Conservation (phyloP, 441 rosid species). For the Jatropha multifida region DNA sequence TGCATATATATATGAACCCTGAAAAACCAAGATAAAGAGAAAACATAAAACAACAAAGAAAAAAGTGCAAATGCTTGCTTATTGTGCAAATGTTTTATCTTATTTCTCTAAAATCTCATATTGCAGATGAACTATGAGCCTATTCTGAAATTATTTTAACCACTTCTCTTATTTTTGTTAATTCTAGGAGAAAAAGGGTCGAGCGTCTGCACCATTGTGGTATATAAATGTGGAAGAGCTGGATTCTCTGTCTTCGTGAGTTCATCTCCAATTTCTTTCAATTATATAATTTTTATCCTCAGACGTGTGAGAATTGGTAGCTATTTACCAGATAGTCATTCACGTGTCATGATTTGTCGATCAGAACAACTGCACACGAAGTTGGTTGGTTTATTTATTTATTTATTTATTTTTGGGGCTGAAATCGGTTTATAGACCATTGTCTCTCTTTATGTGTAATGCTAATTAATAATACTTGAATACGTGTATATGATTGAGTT, state of each 20-base stretch:
- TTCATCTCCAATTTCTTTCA: constrained; percentile 17
- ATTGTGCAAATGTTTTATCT: background rate
- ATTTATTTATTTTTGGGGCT: too few relatives aligned
- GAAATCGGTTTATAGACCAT: background rate
- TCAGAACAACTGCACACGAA: background rate
- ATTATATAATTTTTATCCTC: background rate
- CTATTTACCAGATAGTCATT: background rate
- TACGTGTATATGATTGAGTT: background rate
- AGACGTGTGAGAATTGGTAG: background rate
- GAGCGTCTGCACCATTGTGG: constrained; percentile 74
- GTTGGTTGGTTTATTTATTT: background rate
- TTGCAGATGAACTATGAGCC: background rate
- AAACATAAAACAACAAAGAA: background rate
- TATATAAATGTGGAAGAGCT: constrained; percentile 65
- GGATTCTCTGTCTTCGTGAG: constrained; percentile 72
- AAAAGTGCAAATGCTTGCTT: background rate
- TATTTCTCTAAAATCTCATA: background rate
- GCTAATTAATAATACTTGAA: background rate
- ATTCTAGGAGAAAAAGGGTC: constrained; percentile 80
- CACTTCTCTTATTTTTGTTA: constrained; percentile 11
- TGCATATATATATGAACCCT: background rate
- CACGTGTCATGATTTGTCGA: background rate
- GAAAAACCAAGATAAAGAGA: background rate
- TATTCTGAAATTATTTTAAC: constrained; percentile 2
- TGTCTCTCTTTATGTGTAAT: background rate